Evolutionary conservation across 2,329 filamentous ascomycete genomes (phyloP).

Genomic region (Elsinoe perseae): DNA sequence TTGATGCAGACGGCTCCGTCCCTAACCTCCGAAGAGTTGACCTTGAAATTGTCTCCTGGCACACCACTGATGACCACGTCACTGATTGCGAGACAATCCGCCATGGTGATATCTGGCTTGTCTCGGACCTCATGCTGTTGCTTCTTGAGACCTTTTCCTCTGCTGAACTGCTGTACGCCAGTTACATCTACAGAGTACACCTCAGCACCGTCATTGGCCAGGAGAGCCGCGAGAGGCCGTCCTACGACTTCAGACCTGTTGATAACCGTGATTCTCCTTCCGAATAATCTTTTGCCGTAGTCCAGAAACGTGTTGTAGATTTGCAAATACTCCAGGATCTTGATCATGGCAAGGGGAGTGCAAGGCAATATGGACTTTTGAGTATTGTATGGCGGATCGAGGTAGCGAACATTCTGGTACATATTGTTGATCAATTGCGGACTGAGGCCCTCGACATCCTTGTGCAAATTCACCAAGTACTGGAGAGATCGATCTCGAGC

Average conservation of each 20-base stretch:
- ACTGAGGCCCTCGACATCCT: slow-evolving; percentile 92
- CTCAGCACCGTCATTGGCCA: slow-evolving; percentile 91
- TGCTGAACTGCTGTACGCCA: slow-evolving; percentile 84
- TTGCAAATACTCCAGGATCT: slow-evolving; percentile 89
- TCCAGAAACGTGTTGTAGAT: slow-evolving; percentile 95
- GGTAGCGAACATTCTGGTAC: slow-evolving; percentile 96
- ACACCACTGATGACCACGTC: slow-evolving; percentile 95
- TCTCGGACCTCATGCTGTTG: slow-evolving; percentile 79
- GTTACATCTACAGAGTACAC: slow-evolving; percentile 94
- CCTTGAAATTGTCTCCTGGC: slow-evolving; percentile 79
- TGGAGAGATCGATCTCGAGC: slow-evolving; percentile 91
- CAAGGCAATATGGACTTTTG: slow-evolving; percentile 93
- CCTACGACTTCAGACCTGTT: slow-evolving; percentile 96
- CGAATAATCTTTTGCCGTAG: slow-evolving; percentile 86
- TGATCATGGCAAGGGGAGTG: slow-evolving; percentile 91
- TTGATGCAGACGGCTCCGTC: slow-evolving; percentile 98
- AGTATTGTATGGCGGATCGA: slow-evolving; percentile 67
- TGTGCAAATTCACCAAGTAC: slow-evolving; percentile 79
- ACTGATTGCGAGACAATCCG: slow-evolving; percentile 76
- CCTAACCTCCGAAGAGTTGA: slow-evolving; percentile 71
- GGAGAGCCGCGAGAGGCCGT: slow-evolving; percentile 78
- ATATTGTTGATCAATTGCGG: slow-evolving; percentile 98
- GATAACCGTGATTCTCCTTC: slow-evolving; percentile 90
- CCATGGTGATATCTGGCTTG: slow-evolving; percentile 68
- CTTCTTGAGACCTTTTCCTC: slow-evolving; percentile 79